A percentile compares a stretch with the other conserved stretches of the same genome.
phyloP scores from a whole-genome alignment of 805 yeast genomes.

The Priceomyces haplophilus region DNA sequence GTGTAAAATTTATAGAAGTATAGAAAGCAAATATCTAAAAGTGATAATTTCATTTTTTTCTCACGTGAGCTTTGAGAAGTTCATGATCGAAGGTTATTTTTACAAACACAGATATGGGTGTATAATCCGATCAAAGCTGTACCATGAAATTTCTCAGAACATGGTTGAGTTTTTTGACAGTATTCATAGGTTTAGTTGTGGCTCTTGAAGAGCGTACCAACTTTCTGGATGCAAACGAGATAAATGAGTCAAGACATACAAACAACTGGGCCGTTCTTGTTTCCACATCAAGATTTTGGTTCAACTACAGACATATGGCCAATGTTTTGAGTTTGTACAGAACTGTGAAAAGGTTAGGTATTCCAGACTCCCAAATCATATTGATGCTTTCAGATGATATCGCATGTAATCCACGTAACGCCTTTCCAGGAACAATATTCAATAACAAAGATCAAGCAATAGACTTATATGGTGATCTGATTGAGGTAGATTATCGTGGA shows the following conservation, averaged over 20 bases:
- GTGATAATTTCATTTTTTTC: no score
- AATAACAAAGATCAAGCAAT: slow-evolving; percentile 89
- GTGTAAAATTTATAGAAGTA: background rate
- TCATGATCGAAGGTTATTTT: no score
- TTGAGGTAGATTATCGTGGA: slow-evolving; percentile 96
- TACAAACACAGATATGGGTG: no score
- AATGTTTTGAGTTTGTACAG: slow-evolving; percentile 91
- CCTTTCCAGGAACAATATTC: slow-evolving; percentile 94
- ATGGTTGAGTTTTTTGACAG: background rate
- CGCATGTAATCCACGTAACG: slow-evolving; percentile 93
- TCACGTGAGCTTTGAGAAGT: no score
- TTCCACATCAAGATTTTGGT: slow-evolving; percentile 97
- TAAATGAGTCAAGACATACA: slow-evolving; percentile 48
- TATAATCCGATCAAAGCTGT: background rate
- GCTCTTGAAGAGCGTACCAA: background rate
- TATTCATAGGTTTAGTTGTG: background rate
- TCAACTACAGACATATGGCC: slow-evolving; percentile 97
- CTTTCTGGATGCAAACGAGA: slow-evolving; percentile 18
- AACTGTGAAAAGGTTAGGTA: slow-evolving; percentile 92
- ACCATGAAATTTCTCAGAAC: background rate
- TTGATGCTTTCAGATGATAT: slow-evolving; percentile 95
- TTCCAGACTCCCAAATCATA: slow-evolving; percentile 96
- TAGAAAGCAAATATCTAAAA: background rate
- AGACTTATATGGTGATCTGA: slow-evolving; percentile 89
- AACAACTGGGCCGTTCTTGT: slow-evolving; percentile 85